These are phyloP conservation scores for Colletotrichum tropicicola DNA, from an alignment of 2,329 filamentous ascomycete genomes.

Conservation along the genomic window DNA sequence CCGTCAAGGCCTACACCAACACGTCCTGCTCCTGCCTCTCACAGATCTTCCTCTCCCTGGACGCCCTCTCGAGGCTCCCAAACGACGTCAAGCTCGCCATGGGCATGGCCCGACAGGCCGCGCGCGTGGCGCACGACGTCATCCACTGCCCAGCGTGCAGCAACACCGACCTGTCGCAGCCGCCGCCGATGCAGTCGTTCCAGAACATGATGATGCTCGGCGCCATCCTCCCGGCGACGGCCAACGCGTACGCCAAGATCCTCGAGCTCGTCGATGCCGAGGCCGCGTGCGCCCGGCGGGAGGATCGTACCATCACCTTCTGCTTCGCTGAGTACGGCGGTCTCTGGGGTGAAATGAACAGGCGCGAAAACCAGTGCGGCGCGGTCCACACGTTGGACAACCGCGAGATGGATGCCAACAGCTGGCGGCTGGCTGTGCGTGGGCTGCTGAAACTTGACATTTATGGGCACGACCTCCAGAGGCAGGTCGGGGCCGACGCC, in stretches of 20 bases:
- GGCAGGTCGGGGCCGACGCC: constrained; percentile 24
- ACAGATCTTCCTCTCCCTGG: constrained; percentile 59
- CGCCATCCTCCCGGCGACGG: constrained; percentile 65
- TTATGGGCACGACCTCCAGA: constrained; percentile 55
- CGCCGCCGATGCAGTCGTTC: constrained; percentile 57
- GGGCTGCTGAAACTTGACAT: constrained; percentile 65
- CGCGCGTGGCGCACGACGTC: constrained; percentile 58
- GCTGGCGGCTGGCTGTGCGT: constrained; percentile 64
- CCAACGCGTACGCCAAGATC: constrained; percentile 65
- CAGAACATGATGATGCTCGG: constrained; percentile 69
- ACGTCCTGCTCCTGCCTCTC: constrained; percentile 57
- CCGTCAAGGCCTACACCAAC: constrained; percentile 20
- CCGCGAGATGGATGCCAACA: constrained; percentile 56
- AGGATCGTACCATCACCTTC: constrained; percentile 54
- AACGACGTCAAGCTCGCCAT: constrained; percentile 55
- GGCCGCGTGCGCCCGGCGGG: constrained; percentile 51
- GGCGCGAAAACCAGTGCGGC: constrained; percentile 36
- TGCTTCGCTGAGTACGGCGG: constrained; percentile 57
- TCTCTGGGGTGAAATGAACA: constrained; percentile 50
- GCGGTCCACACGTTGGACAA: constrained; percentile 46
- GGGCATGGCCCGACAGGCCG: constrained; percentile 55
- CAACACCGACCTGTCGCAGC: constrained; percentile 42
- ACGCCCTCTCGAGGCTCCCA: constrained; percentile 58
- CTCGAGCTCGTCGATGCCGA: constrained; percentile 64
- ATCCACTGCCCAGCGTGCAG: constrained; percentile 62